phyloP scores from a whole-genome alignment of 2,329 filamentous ascomycete species.

The Teratosphaeriaceae sp. region DNA sequence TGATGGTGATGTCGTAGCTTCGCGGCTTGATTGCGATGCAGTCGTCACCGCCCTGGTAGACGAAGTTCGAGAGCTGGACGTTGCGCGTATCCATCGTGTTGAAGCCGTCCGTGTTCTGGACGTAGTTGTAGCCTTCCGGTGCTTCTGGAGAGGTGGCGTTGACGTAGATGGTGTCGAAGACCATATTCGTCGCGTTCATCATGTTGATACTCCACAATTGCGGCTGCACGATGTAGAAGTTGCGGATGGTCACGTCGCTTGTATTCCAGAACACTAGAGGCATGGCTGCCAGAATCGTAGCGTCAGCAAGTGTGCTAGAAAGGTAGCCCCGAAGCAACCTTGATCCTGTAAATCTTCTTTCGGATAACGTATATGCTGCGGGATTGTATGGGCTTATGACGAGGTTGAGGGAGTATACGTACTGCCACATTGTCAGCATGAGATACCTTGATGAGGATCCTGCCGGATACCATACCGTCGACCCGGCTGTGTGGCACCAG shows the following conservation, averaged over 20 bases:
- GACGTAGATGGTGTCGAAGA: constrained; percentile 44
- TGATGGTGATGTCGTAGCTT: constrained; percentile 51
- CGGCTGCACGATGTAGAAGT: constrained; percentile 47
- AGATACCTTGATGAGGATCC: too few species aligned
- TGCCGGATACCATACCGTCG: too few species aligned
- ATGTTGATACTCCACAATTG: constrained; percentile 51
- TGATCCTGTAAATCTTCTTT: too few species aligned
- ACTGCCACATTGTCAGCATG: too few species aligned
- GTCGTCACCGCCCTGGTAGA: constrained; percentile 52
- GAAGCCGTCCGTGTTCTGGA: constrained; percentile 42
- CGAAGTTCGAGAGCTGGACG: constrained; percentile 44
- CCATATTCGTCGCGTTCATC: constrained; percentile 51
- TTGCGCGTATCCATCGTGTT: constrained; percentile 50
- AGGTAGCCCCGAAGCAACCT: too few species aligned
- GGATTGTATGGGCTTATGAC: too few species aligned
- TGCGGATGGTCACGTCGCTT: constrained; percentile 46
- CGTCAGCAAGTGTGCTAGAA: too few species aligned
- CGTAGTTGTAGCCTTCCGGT: constrained; percentile 49
- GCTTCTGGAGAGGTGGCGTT: constrained; percentile 47
- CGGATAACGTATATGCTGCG: too few species aligned
- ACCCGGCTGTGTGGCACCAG: constrained; percentile 31
- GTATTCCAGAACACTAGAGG: constrained; percentile 55
- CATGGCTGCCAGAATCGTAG: too few species aligned
- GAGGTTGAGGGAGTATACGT: too few species aligned
- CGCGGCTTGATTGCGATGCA: constrained; percentile 59